Conservation (phyloP, 1,284 basidiomycete species). For the Trichosporon coremiiforme region DNA sequence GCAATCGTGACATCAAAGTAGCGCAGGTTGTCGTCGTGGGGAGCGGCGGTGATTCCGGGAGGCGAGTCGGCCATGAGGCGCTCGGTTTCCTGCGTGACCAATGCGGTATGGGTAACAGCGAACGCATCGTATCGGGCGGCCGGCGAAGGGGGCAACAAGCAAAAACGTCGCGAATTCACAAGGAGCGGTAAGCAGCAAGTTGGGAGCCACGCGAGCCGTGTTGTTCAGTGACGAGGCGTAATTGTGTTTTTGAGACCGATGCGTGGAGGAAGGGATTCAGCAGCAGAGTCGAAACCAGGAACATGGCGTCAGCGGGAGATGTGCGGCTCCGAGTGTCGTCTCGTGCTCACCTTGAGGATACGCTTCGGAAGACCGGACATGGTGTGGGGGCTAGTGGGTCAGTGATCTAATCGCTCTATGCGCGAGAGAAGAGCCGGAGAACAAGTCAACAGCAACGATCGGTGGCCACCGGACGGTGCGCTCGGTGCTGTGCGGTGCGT, state of each 20-base stretch:
- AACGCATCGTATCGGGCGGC: not conserved
- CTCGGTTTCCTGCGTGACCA: slow-evolving; percentile 79
- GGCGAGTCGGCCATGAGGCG: slow-evolving; percentile 92
- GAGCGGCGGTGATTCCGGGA: slow-evolving; percentile 88
- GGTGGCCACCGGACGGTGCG: slow-evolving; percentile 14
- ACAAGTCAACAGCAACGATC: not conserved
- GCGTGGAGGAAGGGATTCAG: not conserved
- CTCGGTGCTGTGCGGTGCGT: slow-evolving; percentile 9
- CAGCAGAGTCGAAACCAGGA: not conserved
- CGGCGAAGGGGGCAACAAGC: not conserved
- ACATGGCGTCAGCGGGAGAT: not conserved
- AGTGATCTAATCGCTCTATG: slow-evolving; percentile 3
- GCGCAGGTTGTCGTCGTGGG: slow-evolving; percentile 95
- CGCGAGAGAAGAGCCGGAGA: not conserved
- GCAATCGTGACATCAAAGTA: slow-evolving; percentile 98
- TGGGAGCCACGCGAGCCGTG: not conserved
- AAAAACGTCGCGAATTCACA: not conserved
- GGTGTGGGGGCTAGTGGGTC: not conserved
- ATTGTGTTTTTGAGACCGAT: not conserved
- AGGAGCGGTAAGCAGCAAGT: not conserved
- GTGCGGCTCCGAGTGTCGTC: not conserved
- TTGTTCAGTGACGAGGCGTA: not conserved
- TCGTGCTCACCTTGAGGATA: slow-evolving; percentile 54
- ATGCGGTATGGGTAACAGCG: not conserved
- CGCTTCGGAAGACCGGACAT: slow-evolving; percentile 54